Percentiles rank a stretch among this genome's conserved stretches.
Conservation (phyloP, 2,329 filamentous ascomycete genomes). For the Gaeumannomyces tritici region DNA sequence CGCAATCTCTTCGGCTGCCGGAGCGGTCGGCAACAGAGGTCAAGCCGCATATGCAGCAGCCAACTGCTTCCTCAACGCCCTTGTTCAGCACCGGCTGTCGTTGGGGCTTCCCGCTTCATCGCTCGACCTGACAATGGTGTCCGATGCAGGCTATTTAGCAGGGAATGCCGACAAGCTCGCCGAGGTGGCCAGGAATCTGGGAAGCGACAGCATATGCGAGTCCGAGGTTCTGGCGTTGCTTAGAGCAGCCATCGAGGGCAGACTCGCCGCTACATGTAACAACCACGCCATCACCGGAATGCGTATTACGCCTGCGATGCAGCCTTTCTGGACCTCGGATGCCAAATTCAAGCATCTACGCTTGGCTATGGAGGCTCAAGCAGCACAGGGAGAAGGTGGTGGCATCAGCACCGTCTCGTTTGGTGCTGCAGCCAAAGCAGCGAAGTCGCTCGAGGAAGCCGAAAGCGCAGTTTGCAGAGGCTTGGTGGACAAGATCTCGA, state of each 20-base stretch:
- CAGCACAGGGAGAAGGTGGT: constrained; percentile 14
- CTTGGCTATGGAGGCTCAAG: constrained; percentile 24
- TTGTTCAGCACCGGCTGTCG: constrained; percentile 25
- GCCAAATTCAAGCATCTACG: constrained; percentile 42
- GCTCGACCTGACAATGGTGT: constrained; percentile 43
- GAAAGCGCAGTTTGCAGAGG: constrained; percentile 32
- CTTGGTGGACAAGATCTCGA: constrained; percentile 35
- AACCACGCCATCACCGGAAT: constrained; percentile 44
- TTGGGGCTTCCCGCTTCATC: constrained; percentile 25
- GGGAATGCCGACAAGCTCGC: constrained; percentile 34
- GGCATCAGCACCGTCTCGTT: constrained; percentile 26
- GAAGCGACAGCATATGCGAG: constrained; percentile 11
- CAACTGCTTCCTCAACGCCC: constrained; percentile 29
- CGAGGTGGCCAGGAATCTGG: constrained; percentile 20
- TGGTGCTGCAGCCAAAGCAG: constrained; percentile 26
- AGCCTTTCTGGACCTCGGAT: constrained; percentile 43
- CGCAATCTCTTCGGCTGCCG: constrained; percentile 34
- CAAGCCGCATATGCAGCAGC: constrained; percentile 42
- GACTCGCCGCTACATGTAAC: constrained; percentile 14
- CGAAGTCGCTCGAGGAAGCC: constrained; percentile 31
- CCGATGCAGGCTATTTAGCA: constrained; percentile 38
- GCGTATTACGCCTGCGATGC: constrained; percentile 30
- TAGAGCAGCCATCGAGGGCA: constrained; percentile 9
- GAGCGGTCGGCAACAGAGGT: constrained; percentile 33
- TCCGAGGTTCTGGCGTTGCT: constrained; percentile 11